Evolutionary conservation across 1,284 basidiomycete species (phyloP).

Genomic region (Heterobasidion parviporum): DNA sequence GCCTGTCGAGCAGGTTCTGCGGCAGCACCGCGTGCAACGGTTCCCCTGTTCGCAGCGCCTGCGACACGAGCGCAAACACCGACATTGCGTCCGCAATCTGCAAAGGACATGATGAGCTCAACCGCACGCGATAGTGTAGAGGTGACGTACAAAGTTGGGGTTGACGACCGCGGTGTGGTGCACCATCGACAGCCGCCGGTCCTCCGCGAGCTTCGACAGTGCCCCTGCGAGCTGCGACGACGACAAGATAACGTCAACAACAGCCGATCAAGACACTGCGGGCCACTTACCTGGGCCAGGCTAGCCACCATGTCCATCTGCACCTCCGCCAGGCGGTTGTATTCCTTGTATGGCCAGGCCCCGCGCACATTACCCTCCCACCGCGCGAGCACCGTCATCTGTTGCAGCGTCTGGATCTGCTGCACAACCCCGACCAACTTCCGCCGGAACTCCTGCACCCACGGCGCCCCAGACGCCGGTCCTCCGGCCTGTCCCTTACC

Average conservation of each 20-base stretch:
- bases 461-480: neutral
- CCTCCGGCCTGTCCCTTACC: neutral
- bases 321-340: conserved; percentile 30
- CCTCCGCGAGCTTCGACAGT: conserved; percentile 29
- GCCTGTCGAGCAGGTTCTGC: conserved; percentile 31
- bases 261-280: neutral
- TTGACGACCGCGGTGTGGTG: conserved; percentile 37
- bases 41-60: conserved; percentile 37
- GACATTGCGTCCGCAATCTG: conserved; percentile 18
- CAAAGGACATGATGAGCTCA: neutral
- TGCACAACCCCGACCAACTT: conserved; percentile 25
- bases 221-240: conserved; percentile 30
- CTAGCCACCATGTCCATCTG: conserved; percentile 34
- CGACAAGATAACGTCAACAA: neutral
- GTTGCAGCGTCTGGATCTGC: conserved; percentile 27
- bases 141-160: conserved; percentile 33
- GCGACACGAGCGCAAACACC: conserved; percentile 38
- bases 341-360: conserved; percentile 41
- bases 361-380: conserved; percentile 44
- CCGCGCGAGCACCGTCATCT: conserved; percentile 30
- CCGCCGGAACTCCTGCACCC: conserved; percentile 22
- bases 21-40: conserved; percentile 38
- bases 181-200: conserved; percentile 28
- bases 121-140: neutral
- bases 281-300: conserved; percentile 28